phyloP scores from a whole-genome alignment of 192 early-diverging fungal genomes.

The Coemansia sp. region DNA sequence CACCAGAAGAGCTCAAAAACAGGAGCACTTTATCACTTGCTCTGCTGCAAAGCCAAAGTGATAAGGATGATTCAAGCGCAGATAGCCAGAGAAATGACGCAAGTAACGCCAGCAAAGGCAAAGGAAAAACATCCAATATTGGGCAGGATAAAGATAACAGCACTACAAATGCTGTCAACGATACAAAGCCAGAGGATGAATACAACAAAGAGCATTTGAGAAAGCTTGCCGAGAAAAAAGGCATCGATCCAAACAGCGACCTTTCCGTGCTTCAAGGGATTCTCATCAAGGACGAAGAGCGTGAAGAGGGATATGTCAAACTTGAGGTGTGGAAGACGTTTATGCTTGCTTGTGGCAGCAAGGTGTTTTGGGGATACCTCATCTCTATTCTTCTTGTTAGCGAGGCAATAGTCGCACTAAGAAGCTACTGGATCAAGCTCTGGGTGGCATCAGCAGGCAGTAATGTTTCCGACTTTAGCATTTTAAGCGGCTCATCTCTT shows the following conservation, averaged over 20 bases:
- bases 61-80: not conserved
- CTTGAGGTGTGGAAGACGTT: constrained; percentile 71
- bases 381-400: constrained; percentile 49
- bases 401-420: constrained; percentile 40
- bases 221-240: constrained; percentile 27
- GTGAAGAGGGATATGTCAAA: constrained; percentile 70
- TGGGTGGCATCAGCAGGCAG: too few relatives aligned
- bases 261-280: too few relatives aligned
- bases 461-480: not conserved
- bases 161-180: not conserved
- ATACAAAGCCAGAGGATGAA: too few relatives aligned
- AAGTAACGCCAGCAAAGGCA: not conserved
- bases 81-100: not conserved
- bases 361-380: constrained; percentile 56
- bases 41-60: not conserved
- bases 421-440: too few relatives aligned
- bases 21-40: constrained; percentile 34
- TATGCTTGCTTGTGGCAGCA: constrained; percentile 60
- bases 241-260: too few relatives aligned
- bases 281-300: constrained; percentile 77
- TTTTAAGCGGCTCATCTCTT: not conserved
- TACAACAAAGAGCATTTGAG: too few relatives aligned
- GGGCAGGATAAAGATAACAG: constrained; percentile 30
- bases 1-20: constrained; percentile 48
- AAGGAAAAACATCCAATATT: not conserved